These are phyloP conservation scores for Oryza coarctata DNA, from an alignment of 176 grass and related monocot genomes.

Conservation along the genomic window DNA sequence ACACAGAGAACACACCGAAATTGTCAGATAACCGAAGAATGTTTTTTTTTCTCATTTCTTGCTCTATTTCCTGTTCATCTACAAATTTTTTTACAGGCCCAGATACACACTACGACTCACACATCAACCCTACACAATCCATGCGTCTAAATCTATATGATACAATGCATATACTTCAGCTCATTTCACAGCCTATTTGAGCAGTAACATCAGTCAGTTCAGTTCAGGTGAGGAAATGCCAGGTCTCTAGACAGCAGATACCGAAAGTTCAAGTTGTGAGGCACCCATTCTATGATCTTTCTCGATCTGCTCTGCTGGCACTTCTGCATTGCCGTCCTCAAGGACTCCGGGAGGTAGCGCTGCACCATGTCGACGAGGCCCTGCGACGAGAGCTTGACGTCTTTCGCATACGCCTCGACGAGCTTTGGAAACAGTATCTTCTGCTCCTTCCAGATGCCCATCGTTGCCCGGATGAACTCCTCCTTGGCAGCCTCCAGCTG, in stretches of 20 bases:
- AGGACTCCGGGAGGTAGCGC: constrained; percentile 75
- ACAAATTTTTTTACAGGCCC: constrained; percentile 47
- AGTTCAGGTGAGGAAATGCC: constrained; percentile 78
- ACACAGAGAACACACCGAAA: not conserved
- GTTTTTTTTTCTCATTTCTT: constrained; percentile 35
- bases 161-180: constrained; percentile 39
- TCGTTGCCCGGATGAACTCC: constrained; percentile 87
- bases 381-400: constrained; percentile 70
- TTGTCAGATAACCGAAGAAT: not conserved
- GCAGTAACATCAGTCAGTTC: not conserved
- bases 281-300: constrained; percentile 88
- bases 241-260: constrained; percentile 80
- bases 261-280: constrained; percentile 73
- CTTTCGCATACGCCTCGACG: constrained; percentile 77
- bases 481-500: constrained; percentile 88
- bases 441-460: constrained; percentile 84
- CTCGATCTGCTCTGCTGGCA: constrained; percentile 69
- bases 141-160: constrained; percentile 1
- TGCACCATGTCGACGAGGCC: constrained; percentile 83
- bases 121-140: constrained; percentile 33
- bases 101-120: constrained; percentile 6
- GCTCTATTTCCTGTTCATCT: constrained; percentile 53
- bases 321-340: constrained; percentile 80
- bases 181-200: not conserved
- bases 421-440: constrained; percentile 84